Percentiles rank a stretch among this genome's conserved stretches.
phyloP scores from a whole-genome alignment of 495 filamentous ascomycete genomes.

The Margaritispora aquatica region DNA sequence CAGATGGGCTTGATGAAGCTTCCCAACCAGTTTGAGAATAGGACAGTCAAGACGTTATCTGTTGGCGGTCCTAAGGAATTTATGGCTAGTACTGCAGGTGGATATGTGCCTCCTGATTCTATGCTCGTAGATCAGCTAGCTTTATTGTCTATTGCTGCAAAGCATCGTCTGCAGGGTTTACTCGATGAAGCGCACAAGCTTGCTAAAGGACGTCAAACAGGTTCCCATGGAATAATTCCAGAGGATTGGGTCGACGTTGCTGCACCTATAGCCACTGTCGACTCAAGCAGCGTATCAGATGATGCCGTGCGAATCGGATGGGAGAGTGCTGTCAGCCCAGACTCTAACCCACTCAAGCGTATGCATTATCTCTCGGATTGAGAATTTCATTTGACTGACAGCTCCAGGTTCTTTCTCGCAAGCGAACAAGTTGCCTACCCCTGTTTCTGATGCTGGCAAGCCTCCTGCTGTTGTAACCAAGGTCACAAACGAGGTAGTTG shows the following conservation, averaged over 20 bases:
- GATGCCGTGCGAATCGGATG: conserved; percentile 21
- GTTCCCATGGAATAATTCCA: conserved; percentile 67
- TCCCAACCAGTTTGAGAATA: conserved; percentile 39
- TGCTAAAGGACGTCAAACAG: conserved; percentile 56
- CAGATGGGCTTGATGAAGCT: conserved; percentile 36
- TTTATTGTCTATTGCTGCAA: conserved; percentile 66
- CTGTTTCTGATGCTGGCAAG: conserved; percentile 24
- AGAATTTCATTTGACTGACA: conserved; percentile 12
- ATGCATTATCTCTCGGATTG: conserved; percentile 14
- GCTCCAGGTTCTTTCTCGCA: conserved; percentile 15
- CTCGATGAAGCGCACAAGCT: conserved; percentile 64
- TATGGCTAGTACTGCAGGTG: conserved; percentile 50
- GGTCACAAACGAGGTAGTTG: conserved; percentile 30
- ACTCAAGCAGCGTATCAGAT: conserved; percentile 30
- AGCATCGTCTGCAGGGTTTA: conserved; percentile 61
- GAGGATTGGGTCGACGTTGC: conserved; percentile 64
- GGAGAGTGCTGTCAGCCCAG: conserved; percentile 29
- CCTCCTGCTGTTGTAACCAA: conserved; percentile 4
- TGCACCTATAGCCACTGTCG: conserved; percentile 30
- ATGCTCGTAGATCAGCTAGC: conserved; percentile 68
- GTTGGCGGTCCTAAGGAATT: conserved; percentile 44
- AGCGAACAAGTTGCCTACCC: conserved; percentile 16
- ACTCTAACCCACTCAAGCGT: conserved; percentile 27
- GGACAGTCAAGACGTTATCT: conserved; percentile 28
- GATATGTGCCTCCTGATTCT: conserved; percentile 59